Base-by-base conservation (phyloP, 1,139 yeast genomes). In the Yamadazyma epiphylla region DNA sequence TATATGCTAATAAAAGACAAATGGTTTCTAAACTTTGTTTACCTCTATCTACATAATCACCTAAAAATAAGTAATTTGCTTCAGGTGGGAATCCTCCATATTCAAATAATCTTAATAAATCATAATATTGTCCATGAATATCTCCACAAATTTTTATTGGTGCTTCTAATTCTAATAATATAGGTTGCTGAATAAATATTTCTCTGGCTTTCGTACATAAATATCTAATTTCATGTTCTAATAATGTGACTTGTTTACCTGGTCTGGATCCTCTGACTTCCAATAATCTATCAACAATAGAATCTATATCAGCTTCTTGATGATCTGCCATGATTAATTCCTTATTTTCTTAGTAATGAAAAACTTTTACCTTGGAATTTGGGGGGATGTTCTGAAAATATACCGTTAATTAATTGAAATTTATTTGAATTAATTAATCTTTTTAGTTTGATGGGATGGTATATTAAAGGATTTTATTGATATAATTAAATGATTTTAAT, bases 71-170 rank as follows among this genome's bases (percentile, higher is more conserved):
- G 62, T 89, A 89, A 65, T 89, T 89, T 19, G 96, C 95, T 60
- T 88, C 96, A n/a, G 97, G 97, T 4, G 97, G 97, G 71, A 89
- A 91, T 5, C 97, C 98, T 47, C 97, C 97, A 55, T 89, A 88
- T 66, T 91, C 97, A 54, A 91, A 89, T 49, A 91, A 76, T 63
- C 97, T 83, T 58, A 91, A 74, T 53, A 91, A 74, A 64, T 91
- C 98, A 55, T 89, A 89, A 61, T 89, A 91, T 64, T 91, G 98
- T 37, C 97, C 97, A 60, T 91, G 98, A 51, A 91, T 88, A 60
- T 91, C 98, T 59, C 97, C 97, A 65, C 82, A 68, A 45, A 81
- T 81, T 63, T 91, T 91, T 54, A 91, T 89, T 33, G 98, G 98
- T 16, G 98, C 97, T 61, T 89, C 97, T 47, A 91, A 76, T 59